phyloP scores from a whole-genome alignment of 768 basidiomycete species.

The Boletus reticuloceps region DNA sequence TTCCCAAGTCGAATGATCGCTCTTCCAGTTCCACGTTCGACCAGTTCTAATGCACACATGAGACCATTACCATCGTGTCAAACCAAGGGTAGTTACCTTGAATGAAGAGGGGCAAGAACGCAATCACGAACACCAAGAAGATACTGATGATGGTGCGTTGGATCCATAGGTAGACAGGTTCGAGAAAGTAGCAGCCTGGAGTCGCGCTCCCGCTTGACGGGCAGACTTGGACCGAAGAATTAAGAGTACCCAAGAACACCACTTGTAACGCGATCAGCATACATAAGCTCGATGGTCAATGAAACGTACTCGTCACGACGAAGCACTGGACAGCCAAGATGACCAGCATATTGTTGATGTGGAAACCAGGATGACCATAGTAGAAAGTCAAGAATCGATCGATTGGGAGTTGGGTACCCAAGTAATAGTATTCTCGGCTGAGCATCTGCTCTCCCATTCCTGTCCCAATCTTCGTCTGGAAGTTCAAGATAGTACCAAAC shows the following conservation, averaged over 20 bases:
- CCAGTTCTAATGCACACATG: conserved; percentile 60
- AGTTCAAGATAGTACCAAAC: conserved; percentile 98
- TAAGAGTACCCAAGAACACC: conserved; percentile 93
- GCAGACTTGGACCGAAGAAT: conserved; percentile 78
- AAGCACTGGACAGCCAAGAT: conserved; percentile 96
- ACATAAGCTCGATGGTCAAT: not conserved
- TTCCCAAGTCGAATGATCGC: conserved; percentile 90
- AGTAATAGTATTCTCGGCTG: conserved; percentile 97
- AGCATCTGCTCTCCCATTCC: conserved; percentile 99
- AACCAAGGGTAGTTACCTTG: conserved; percentile 57
- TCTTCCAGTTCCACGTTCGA: conserved; percentile 91
- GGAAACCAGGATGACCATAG: conserved; percentile 99
- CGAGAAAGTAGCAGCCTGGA: conserved; percentile 92
- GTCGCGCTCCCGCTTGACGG: conserved; percentile 69
- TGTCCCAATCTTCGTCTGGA: conserved; percentile 99
- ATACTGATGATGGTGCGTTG: conserved; percentile 95
- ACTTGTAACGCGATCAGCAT: conserved; percentile 46
- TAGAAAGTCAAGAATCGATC: conserved; percentile 99
- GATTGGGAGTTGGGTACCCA: conserved; percentile 96
- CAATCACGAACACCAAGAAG: conserved; percentile 97
- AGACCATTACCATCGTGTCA: conserved; percentile 13
- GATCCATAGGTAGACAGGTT: conserved; percentile 95
- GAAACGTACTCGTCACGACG: conserved; percentile 77
- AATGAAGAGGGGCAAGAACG: conserved; percentile 91
- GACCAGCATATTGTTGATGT: conserved; percentile 99